Conservation (phyloP, 768 basidiomycete genomes). For the Suillus subalutaceus region DNA sequence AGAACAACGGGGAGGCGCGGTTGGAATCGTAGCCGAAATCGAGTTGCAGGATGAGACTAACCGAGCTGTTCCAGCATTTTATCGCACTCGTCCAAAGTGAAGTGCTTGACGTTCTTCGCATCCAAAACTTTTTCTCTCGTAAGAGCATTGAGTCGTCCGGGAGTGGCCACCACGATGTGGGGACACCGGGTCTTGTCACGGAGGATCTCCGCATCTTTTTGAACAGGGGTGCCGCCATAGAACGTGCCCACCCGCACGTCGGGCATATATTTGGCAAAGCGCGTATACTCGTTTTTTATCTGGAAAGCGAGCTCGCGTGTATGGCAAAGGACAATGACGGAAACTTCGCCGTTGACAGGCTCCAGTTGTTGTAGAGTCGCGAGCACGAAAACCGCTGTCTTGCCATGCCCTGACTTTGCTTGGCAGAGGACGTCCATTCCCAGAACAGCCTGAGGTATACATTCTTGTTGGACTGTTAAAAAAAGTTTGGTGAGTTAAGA, state of each 20-base stretch:
- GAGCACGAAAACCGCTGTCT: slow-evolving; percentile 98
- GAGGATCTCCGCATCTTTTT: slow-evolving; percentile 91
- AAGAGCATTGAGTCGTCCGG: slow-evolving; percentile 95
- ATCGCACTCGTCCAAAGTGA: slow-evolving; percentile 99
- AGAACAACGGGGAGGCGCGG: slow-evolving; percentile 51
- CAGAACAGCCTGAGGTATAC: slow-evolving; percentile 98
- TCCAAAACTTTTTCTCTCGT: slow-evolving; percentile 94
- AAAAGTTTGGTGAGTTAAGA: slow-evolving; percentile 10
- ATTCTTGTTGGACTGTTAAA: slow-evolving; percentile 93
- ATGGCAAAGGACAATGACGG: slow-evolving; percentile 97
- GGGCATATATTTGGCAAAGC: slow-evolving; percentile 99
- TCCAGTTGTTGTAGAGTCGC: slow-evolving; percentile 98
- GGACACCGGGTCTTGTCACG: slow-evolving; percentile 98
- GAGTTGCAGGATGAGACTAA: slow-evolving; percentile 75
- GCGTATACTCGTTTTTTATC: slow-evolving; percentile 99
- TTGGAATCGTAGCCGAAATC: slow-evolving; percentile 71
- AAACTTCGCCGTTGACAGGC: slow-evolving; percentile 97
- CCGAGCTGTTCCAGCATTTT: slow-evolving; percentile 99
- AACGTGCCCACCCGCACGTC: slow-evolving; percentile 97
- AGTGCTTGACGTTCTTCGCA: slow-evolving; percentile 97
- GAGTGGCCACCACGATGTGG: slow-evolving; percentile 98
- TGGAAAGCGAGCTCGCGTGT: slow-evolving; percentile 99
- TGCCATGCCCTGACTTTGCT: slow-evolving; percentile 98
- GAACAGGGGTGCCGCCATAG: slow-evolving; percentile 94
- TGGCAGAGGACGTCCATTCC: slow-evolving; percentile 99